Evolutionary conservation across 2,329 filamentous ascomycete genomes (phyloP).

Genomic region (Colletotrichum sp.): DNA sequence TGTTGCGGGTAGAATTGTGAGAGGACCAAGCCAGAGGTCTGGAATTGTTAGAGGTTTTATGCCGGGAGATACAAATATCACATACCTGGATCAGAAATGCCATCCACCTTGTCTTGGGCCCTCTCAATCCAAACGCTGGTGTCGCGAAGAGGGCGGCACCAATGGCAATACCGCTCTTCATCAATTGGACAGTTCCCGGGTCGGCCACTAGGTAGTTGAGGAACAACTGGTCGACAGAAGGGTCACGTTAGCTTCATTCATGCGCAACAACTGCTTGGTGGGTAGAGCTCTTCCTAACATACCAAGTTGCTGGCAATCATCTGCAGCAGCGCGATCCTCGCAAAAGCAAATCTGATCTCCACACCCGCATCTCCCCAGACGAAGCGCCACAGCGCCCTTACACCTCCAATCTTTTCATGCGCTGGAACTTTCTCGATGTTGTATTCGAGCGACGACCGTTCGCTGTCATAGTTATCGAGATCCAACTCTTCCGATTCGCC

Average conservation of each 20-base stretch:
- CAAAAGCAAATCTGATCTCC: conserved; percentile 31
- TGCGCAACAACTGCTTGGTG: neutral
- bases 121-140: conserved; percentile 23
- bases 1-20: conserved; percentile 32
- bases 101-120: conserved; percentile 33
- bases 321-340: conserved; percentile 34
- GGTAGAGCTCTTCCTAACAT: neutral
- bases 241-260: neutral
- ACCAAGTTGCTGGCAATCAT: conserved; percentile 37
- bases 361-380: conserved; percentile 24
- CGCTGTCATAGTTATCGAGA: neutral
- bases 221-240: conserved; percentile 27
- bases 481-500: conserved; percentile 7
- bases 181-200: conserved; percentile 33
- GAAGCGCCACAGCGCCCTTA: conserved; percentile 15
- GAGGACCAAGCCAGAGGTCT: conserved; percentile 32
- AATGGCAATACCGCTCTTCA: conserved; percentile 33
- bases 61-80: neutral
- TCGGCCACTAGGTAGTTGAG: conserved; percentile 32
- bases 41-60: fast-evolving
- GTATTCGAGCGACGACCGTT: neutral
- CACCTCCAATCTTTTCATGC: neutral
- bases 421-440: neutral
- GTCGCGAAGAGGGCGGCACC: conserved; percentile 31
- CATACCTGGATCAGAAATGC: conserved; percentile 32